A percentile compares a stretch with the other conserved stretches of the same genome.
These are phyloP conservation scores for Nicotiana paniculata DNA, from an alignment of 257 asterid genomes.

Conservation along the genomic window DNA sequence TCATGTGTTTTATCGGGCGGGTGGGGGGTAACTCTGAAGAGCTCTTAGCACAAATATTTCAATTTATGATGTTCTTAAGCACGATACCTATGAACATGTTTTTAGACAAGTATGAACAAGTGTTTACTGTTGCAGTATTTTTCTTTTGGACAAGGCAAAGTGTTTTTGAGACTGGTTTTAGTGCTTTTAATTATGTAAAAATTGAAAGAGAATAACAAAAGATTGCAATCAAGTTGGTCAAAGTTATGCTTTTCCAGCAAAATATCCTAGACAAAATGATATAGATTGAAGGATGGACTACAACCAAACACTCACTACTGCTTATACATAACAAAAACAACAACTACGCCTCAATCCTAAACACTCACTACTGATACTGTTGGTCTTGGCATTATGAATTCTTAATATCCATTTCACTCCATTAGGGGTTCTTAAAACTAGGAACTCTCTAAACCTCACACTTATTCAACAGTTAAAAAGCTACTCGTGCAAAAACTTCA, in stretches of 20 bases:
- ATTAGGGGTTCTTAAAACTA: neutral
- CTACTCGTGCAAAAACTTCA: neutral
- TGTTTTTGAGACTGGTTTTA: neutral
- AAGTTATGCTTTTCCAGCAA: no score
- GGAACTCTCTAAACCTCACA: neutral
- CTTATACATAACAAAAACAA: neutral
- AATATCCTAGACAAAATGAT: no score
- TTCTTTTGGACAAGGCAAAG: neutral
- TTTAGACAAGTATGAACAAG: no score
- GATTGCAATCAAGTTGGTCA: neutral
- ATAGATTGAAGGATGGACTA: no score
- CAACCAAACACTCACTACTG: neutral
- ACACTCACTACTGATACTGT: neutral
- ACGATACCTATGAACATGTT: no score
- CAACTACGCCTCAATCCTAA: neutral
- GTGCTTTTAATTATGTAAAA: neutral
- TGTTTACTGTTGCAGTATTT: no score
- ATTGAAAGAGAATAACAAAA: neutral
- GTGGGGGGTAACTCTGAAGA: no score
- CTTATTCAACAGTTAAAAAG: no score
- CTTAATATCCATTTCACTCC: neutral
- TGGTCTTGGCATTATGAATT: neutral
- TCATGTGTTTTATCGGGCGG: no score
- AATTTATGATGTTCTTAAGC: no score
- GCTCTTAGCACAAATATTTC: no score